Base-by-base conservation (phyloP, 352 stramenopile species). In the Globisporangium paddicum region DNA sequence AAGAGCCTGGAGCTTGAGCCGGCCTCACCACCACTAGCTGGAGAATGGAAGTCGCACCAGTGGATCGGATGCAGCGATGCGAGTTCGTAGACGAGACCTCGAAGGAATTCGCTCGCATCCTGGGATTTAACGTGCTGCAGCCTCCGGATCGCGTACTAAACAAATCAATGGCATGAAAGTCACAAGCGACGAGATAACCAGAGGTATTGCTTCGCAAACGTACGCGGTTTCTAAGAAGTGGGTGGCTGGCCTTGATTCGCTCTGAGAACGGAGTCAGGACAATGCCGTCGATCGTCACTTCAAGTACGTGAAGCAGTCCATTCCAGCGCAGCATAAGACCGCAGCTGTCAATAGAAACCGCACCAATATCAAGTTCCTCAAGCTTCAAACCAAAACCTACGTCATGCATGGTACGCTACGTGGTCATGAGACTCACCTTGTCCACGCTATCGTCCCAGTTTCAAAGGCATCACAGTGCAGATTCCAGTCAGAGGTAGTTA, bases 141-240 rank as follows among this genome's bases (percentile, higher is more conserved):
- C 19, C 75, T 67, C 1, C 78, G 75, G 38, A 88, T 61, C 7
- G 73, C 78, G 21, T 74, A 77, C 78, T 88, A 32, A 3, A 21
- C 16, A 37, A 21, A 47, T 3, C n/a, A 8, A 52, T n/a, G 10
- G 6, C 35, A 41, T n/a, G 10, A 5, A 41, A 4, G 10, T 40
- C 34, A 40, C 34, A 40, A 51, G 34, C 7, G 28, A 32, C 28
- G 28, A 32, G 28, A 32, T 6, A 32, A 32, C 32, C 18, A 60
- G 13, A 37, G 10, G 2, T 2, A n/a, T n/a, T n/a, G n/a, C n/a
- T n/a, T n/a, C n/a, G n/a, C n/a, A n/a, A n/a, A 13, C 62, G 37
- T 16, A 68, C 66, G 26, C 49, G 44, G 32, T 70, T 41, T 55
- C 5, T 59, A 47, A 25, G 50, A 28, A 35, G 35, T 14, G 18